phyloP scores from a whole-genome alignment of 2,329 filamentous ascomycete species.

The Claviceps lovelessii region DNA sequence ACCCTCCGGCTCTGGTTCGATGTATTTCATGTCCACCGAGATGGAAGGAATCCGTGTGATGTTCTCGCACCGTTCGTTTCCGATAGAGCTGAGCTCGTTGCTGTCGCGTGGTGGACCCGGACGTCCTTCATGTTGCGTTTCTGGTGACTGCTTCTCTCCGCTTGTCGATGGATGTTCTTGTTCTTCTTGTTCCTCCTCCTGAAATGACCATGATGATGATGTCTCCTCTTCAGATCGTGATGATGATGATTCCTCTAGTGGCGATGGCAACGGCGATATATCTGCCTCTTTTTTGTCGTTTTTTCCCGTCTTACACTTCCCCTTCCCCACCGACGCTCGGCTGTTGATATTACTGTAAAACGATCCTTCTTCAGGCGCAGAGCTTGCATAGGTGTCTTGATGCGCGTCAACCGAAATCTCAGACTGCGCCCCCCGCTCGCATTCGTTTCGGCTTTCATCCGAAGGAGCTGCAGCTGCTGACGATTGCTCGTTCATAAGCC shows the following conservation, averaged over 20 bases:
- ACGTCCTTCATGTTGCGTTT: not conserved
- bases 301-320: not conserved
- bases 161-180: not conserved
- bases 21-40: conserved; percentile 1
- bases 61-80: not conserved
- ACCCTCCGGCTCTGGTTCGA: conserved; percentile 2
- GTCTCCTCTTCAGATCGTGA: too few relatives aligned
- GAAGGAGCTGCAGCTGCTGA: not conserved
- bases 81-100: not conserved
- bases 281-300: not conserved
- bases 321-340: not conserved
- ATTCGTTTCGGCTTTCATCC: not conserved
- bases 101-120: not conserved
- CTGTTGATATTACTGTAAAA: not conserved
- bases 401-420: not conserved
- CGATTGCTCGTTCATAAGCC: not conserved
- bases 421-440: not conserved
- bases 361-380: not conserved
- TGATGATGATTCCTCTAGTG: too few relatives aligned
- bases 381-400: not conserved
- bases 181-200: not conserved
- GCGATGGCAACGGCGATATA: not conserved
- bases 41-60: not conserved
- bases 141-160: not conserved
- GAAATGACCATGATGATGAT: not conserved